phyloP scores from a whole-genome alignment of 495 filamentous ascomycete genomes.

The Glonium stellatum region DNA sequence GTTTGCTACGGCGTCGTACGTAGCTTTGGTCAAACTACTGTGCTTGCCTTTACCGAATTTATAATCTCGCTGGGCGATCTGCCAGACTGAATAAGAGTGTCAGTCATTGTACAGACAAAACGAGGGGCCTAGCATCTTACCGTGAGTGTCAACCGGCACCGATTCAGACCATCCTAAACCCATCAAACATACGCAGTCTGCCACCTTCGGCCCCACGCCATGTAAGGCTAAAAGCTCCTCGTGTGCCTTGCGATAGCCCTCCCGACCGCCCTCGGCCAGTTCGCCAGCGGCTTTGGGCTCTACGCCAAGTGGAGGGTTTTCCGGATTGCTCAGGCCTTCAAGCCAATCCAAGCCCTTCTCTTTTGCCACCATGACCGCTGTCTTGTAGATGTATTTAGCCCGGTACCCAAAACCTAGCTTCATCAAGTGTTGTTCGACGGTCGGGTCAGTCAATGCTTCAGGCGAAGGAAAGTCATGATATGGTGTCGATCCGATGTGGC shows the following conservation, averaged over 20 bases:
- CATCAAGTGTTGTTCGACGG: constrained; percentile 70
- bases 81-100: constrained; percentile 59
- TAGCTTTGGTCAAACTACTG: constrained; percentile 78
- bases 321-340: constrained; percentile 65
- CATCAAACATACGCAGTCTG: constrained; percentile 95
- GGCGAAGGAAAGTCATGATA: constrained; percentile 88
- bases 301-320: constrained; percentile 53
- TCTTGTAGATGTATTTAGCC: constrained; percentile 82
- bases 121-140: constrained; percentile 35
- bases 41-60: constrained; percentile 78
- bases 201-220: constrained; percentile 92
- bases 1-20: constrained; percentile 83
- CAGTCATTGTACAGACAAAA: neutral
- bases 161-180: constrained; percentile 94
- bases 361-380: constrained; percentile 63
- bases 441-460: constrained; percentile 55
- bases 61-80: constrained; percentile 95
- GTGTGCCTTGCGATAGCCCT: constrained; percentile 75
- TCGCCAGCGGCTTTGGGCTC: constrained; percentile 42
- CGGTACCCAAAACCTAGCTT: constrained; percentile 90
- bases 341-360: constrained; percentile 70
- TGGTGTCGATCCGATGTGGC: constrained; percentile 55
- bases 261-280: constrained; percentile 51
- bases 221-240: constrained; percentile 67
- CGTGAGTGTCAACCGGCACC: constrained; percentile 93